A percentile compares a stretch with the other conserved stretches of the same genome.
Conservation (phyloP, 164 flowering plant species). For the Aristolochia contorta region DNA sequence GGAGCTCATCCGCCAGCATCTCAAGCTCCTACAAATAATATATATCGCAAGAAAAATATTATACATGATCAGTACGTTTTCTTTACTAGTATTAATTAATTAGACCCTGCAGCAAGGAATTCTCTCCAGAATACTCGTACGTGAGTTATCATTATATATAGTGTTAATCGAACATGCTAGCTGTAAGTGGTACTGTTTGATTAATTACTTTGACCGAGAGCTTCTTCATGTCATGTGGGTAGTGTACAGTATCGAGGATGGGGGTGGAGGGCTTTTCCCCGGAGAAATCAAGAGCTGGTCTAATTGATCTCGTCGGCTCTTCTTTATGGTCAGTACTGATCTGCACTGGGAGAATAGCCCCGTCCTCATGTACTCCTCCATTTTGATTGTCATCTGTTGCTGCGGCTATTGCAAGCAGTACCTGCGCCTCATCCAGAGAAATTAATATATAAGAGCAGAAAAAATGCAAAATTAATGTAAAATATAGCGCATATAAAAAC, state of each 20-base stretch:
- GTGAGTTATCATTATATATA: too few species aligned
- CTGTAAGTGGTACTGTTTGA: too few species aligned
- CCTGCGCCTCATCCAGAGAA: not conserved
- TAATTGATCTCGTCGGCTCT: not conserved
- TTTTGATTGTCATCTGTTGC: not conserved
- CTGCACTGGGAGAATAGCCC: not conserved
- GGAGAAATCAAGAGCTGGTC: conserved; percentile 5
- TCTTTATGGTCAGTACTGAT: too few species aligned
- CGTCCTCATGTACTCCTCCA: not conserved
- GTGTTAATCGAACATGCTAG: too few species aligned
- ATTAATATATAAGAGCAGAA: not conserved
- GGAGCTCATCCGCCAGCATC: conserved; percentile 27
- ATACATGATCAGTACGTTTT: too few species aligned
- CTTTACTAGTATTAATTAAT: too few species aligned
- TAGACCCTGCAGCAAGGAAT: too few species aligned
- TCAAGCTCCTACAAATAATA: conserved; percentile 23
- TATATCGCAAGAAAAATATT: too few species aligned
- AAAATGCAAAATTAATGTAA: too few species aligned
- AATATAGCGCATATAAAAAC: too few species aligned
- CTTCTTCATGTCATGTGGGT: conserved; percentile 13
- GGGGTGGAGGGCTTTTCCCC: conserved; percentile 14
- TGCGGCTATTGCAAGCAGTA: not conserved
- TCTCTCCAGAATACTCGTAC: too few species aligned
- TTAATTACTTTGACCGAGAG: conserved; percentile 6
- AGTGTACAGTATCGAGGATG: conserved; percentile 10